Evolutionary conservation across 768 basidiomycete species (phyloP).

Genomic region (Pulveroboletus sp.): DNA sequence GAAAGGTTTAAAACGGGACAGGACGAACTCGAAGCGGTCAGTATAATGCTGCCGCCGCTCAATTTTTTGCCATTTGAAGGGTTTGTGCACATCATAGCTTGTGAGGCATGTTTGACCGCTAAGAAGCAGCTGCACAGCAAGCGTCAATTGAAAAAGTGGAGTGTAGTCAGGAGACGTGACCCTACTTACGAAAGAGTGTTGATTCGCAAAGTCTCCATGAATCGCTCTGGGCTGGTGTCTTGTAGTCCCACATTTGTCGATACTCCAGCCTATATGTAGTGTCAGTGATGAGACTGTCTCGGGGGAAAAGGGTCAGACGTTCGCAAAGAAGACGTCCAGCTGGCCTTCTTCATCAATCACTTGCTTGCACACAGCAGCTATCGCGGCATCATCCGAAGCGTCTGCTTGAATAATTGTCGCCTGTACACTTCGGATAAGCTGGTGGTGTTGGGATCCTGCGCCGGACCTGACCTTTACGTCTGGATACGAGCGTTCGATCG

Average conservation of each 20-base stretch:
- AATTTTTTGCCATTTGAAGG: constrained; percentile 61
- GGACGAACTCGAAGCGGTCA: constrained; percentile 75
- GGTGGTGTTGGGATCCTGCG: neutral
- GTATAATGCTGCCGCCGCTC: constrained; percentile 76
- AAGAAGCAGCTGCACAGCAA: constrained; percentile 65
- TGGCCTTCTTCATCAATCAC: constrained; percentile 78
- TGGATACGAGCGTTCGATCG: constrained; percentile 62
- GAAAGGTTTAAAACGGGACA: neutral
- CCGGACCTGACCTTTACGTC: constrained; percentile 61
- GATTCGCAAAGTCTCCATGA: constrained; percentile 73
- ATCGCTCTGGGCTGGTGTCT: constrained; percentile 56
- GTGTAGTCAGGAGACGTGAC: constrained; percentile 1
- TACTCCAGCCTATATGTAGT: constrained; percentile 57
- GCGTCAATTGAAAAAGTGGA: neutral
- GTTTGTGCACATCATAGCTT: constrained; percentile 71
- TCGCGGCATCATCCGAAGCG: constrained; percentile 71
- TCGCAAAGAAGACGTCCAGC: constrained; percentile 93
- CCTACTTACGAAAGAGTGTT: constrained; percentile 58
- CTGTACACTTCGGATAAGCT: constrained; percentile 38
- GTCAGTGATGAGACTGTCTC: constrained; percentile 3
- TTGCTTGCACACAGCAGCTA: constrained; percentile 62
- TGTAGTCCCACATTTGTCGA: constrained; percentile 41
- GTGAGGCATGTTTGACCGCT: constrained; percentile 81
- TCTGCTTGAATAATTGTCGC: constrained; percentile 76
- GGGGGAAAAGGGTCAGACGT: constrained; percentile 44